Percentiles rank a stretch among this genome's conserved stretches.
Conservation (phyloP, 2,329 filamentous ascomycete genomes). For the Teratosphaeria nubilosa region DNA sequence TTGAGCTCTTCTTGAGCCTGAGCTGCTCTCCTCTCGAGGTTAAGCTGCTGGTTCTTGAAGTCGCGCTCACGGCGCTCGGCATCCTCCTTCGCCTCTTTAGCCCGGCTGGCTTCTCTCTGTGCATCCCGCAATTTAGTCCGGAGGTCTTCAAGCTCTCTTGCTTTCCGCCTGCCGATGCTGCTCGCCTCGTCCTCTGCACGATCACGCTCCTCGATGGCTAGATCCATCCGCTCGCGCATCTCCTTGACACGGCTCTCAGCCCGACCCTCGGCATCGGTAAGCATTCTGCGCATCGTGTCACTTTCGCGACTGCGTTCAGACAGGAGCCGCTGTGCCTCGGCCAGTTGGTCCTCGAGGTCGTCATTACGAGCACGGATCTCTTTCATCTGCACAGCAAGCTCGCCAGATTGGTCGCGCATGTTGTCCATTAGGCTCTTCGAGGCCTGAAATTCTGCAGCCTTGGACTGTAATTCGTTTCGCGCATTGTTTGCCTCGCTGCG, state of each 20-base stretch:
- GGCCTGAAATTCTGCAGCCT: conserved; percentile 73
- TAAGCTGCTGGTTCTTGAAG: conserved; percentile 62
- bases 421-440: conserved; percentile 78
- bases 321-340: conserved; percentile 76
- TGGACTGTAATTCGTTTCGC: conserved; percentile 73
- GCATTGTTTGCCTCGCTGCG: conserved; percentile 57
- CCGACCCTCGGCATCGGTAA: conserved; percentile 76
- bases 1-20: conserved; percentile 61
- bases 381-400: conserved; percentile 83
- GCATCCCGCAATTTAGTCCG: conserved; percentile 69
- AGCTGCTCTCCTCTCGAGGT: conserved; percentile 61
- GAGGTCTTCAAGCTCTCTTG: conserved; percentile 79
- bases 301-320: conserved; percentile 81
- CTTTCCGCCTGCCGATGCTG: conserved; percentile 61
- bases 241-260: conserved; percentile 76
- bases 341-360: conserved; percentile 81
- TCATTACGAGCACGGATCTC: conserved; percentile 75
- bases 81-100: conserved; percentile 66
- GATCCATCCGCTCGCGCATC: conserved; percentile 79
- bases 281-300: conserved; percentile 84
- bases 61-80: conserved; percentile 64
- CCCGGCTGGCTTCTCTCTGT: conserved; percentile 63
- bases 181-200: conserved; percentile 84
- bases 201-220: conserved; percentile 87
- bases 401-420: conserved; percentile 85